Conservation (phyloP, 495 filamentous ascomycete genomes). For the Articulospora tetracladia region DNA sequence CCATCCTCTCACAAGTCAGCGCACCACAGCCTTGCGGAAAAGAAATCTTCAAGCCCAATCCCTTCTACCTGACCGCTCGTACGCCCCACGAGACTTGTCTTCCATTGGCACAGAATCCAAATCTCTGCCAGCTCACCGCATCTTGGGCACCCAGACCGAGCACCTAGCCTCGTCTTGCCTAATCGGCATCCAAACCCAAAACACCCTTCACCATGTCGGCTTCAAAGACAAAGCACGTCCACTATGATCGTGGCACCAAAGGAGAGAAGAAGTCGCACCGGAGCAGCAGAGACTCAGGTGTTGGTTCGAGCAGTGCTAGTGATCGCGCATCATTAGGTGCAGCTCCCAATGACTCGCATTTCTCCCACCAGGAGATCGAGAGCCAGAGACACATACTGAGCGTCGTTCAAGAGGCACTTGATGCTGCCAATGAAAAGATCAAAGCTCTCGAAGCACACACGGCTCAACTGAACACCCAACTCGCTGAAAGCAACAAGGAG, state of each 20-base stretch:
- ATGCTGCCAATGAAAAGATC: constrained; percentile 43
- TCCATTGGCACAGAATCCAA: constrained; percentile 5
- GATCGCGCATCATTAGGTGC: constrained; percentile 21
- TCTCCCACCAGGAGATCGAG: constrained; percentile 5
- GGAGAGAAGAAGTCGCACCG: constrained; percentile 52
- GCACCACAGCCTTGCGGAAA: constrained; percentile 12
- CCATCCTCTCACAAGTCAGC: background rate
- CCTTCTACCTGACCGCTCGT: constrained; percentile 4
- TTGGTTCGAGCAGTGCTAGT: constrained; percentile 15
- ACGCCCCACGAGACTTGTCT: constrained; percentile 3
- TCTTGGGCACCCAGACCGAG: background rate
- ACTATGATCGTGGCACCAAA: constrained; percentile 24
- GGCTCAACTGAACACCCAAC: constrained; percentile 16
- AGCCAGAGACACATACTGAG: constrained; percentile 15
- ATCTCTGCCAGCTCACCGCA: constrained; percentile 13
- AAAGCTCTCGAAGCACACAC: background rate
- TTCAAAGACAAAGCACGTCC: constrained; percentile 18
- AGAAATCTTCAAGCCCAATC: constrained; percentile 4
- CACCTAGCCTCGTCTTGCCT: background rate
- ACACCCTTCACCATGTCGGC: constrained; percentile 14
- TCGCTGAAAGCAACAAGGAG: constrained; percentile 44
- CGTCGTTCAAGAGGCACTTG: constrained; percentile 31
- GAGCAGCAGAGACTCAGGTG: constrained; percentile 18
- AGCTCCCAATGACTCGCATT: constrained; percentile 8
- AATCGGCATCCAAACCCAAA: background rate